Evolutionary conservation across 177 flowering plant species (phyloP).

Genomic region (Vitis hybrid): DNA sequence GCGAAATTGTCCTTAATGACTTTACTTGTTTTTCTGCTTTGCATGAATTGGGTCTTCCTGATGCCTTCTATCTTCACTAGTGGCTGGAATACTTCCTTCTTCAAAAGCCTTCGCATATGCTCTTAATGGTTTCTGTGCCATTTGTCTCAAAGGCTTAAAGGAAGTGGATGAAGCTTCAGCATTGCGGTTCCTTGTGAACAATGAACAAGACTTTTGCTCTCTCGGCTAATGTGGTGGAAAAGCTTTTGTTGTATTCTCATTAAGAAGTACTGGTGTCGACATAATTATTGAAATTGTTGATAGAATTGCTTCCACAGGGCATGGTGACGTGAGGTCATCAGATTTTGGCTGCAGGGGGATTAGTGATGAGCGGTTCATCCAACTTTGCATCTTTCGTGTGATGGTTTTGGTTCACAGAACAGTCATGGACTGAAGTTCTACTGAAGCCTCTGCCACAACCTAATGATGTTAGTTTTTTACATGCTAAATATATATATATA

Average conservation of each 20-base stretch:
- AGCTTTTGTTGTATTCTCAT: slow-evolving; percentile 83
- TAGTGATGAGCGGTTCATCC: slow-evolving; percentile 74
- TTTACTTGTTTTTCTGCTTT: too few species aligned
- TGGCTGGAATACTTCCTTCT: too few species aligned
- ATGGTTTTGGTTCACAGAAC: slow-evolving; percentile 86
- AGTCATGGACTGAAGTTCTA: too few species aligned
- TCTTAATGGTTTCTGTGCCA: slow-evolving; percentile 93
- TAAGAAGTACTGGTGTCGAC: slow-evolving; percentile 92
- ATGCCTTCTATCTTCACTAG: too few species aligned
- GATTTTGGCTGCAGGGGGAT: slow-evolving; percentile 59
- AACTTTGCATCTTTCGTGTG: slow-evolving; percentile 82
- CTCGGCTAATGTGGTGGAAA: slow-evolving; percentile 93
- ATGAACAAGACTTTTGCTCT: slow-evolving; percentile 92
- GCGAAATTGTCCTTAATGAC: too few species aligned
- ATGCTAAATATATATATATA: too few species aligned
- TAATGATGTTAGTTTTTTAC: too few species aligned
- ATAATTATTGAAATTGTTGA: slow-evolving; percentile 82
- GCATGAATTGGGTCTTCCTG: too few species aligned
- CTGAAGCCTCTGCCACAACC: too few species aligned
- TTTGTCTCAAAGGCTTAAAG: slow-evolving; percentile 93
- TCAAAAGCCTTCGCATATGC: slow-evolving; percentile 44
- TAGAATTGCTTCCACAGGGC: slow-evolving; percentile 60
- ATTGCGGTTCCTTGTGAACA: slow-evolving; percentile 73
- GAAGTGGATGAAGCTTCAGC: slow-evolving; percentile 77
- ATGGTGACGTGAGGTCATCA: slow-evolving; percentile 36